These are phyloP conservation scores for Diplogelasinospora grovesii DNA, from an alignment of 495 filamentous ascomycete genomes.

Conservation along the genomic window DNA sequence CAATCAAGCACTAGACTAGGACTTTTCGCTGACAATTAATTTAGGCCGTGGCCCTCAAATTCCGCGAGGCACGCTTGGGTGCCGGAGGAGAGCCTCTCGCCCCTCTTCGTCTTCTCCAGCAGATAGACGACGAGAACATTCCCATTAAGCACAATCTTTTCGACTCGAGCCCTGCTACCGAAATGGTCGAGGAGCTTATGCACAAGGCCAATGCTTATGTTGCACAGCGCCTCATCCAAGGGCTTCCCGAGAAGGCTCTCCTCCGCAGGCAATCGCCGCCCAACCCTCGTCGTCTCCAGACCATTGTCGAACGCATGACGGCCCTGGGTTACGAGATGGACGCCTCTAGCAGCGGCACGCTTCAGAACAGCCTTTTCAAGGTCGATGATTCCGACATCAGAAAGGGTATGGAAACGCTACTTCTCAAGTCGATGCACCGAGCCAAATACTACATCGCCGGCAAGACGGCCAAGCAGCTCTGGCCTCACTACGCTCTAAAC, in stretches of 20 bases:
- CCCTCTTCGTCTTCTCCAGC: slow-evolving; percentile 78
- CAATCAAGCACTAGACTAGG: no score
- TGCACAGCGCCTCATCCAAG: slow-evolving; percentile 71
- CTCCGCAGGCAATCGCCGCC: slow-evolving; percentile 80
- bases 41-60: slow-evolving; percentile 72
- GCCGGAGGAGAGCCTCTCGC: slow-evolving; percentile 71
- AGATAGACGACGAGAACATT: slow-evolving; percentile 97
- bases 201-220: slow-evolving; percentile 87
- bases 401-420: slow-evolving; percentile 95
- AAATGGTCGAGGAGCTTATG: slow-evolving; percentile 89
- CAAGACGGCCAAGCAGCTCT: slow-evolving; percentile 63
- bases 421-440: slow-evolving; percentile 89
- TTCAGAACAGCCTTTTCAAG: slow-evolving; percentile 90
- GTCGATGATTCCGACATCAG: slow-evolving; percentile 80
- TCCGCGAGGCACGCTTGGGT: slow-evolving; percentile 78
- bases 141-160: slow-evolving; percentile 95
- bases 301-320: slow-evolving; percentile 88
- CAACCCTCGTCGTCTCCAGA: slow-evolving; percentile 79
- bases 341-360: slow-evolving; percentile 75
- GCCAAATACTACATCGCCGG: slow-evolving; percentile 89
- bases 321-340: slow-evolving; percentile 85
- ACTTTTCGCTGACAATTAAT: slow-evolving; percentile 25
- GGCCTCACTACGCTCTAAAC: slow-evolving; percentile 86
- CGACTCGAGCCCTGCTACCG: slow-evolving; percentile 79
- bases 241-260: slow-evolving; percentile 85